Evolutionary conservation across 2,329 filamentous ascomycete genomes (phyloP).

Genomic region (Paraphaeosphaeria minitans): DNA sequence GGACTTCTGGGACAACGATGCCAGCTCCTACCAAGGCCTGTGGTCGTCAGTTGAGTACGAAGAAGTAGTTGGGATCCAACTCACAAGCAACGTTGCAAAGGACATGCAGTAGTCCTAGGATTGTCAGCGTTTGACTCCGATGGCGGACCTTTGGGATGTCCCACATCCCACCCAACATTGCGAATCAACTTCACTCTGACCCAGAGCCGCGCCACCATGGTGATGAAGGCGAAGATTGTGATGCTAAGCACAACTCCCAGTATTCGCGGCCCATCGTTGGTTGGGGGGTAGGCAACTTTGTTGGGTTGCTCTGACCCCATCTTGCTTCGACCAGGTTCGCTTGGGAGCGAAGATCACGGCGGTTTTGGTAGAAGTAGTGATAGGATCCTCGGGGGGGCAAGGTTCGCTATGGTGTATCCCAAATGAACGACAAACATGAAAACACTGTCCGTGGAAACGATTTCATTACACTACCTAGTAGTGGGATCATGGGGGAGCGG

Average conservation of each 20-base stretch:
- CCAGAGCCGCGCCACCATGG: slow-evolving; percentile 51
- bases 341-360: not conserved
- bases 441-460: not conserved
- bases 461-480: not conserved
- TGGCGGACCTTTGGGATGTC: not conserved
- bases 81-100: slow-evolving; percentile 45
- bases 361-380: not conserved
- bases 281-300: slow-evolving; percentile 22
- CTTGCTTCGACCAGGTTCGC: not conserved
- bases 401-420: not conserved
- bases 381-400: not conserved
- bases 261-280: slow-evolving; percentile 47
- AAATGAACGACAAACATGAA: not conserved
- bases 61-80: not conserved
- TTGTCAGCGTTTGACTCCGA: slow-evolving; percentile 15
- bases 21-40: slow-evolving; percentile 48
- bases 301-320: not conserved
- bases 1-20: slow-evolving; percentile 50
- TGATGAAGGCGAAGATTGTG: slow-evolving; percentile 48
- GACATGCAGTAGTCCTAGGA: slow-evolving; percentile 52
- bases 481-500: not conserved
- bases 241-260: slow-evolving; percentile 51
- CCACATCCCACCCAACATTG: slow-evolving; percentile 57
- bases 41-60: not conserved
- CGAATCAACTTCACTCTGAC: slow-evolving; percentile 57